A percentile compares a stretch with the other conserved stretches of the same genome.
These are phyloP conservation scores for Dissophora globulifera DNA, from an alignment of 192 early-diverging fungal species.

Conservation along the genomic window DNA sequence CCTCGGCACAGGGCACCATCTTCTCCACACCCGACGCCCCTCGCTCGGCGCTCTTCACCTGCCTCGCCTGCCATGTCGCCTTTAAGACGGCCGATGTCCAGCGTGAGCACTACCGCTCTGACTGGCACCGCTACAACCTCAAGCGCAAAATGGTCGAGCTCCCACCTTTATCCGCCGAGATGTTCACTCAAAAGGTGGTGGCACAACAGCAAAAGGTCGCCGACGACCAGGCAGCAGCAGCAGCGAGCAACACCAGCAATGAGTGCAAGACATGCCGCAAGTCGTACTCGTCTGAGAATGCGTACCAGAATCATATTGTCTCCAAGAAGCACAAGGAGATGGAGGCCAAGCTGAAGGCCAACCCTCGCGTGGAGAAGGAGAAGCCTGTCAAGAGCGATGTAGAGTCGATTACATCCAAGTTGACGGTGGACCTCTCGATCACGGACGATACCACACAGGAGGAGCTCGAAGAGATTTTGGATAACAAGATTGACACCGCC, in stretches of 20 bases:
- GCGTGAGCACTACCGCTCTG: slow-evolving; percentile 91
- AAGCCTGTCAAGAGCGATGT: slow-evolving; percentile 43
- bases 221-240: slow-evolving; percentile 39
- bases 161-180: slow-evolving; percentile 83
- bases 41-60: slow-evolving; percentile 75
- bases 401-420: slow-evolving; percentile 42
- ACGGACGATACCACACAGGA: slow-evolving; percentile 64
- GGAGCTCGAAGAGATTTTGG: slow-evolving; percentile 77
- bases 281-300: slow-evolving; percentile 83
- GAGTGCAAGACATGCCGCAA: slow-evolving; percentile 68
- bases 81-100: slow-evolving; percentile 91
- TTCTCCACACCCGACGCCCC: slow-evolving; percentile 49
- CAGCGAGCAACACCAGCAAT: slow-evolving; percentile 51
- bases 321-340: slow-evolving; percentile 96
- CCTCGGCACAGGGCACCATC: slow-evolving; percentile 32
- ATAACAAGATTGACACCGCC: slow-evolving; percentile 82
- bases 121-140: slow-evolving; percentile 99
- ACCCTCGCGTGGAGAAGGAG: slow-evolving; percentile 20
- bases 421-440: slow-evolving; percentile 49
- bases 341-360: slow-evolving; percentile 60
- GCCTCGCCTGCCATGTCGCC: slow-evolving; percentile 92
- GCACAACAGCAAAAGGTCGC: slow-evolving; percentile 46
- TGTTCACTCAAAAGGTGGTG: slow-evolving; percentile 79
- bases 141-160: slow-evolving; percentile 96
- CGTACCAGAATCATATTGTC: slow-evolving; percentile 88